Percentiles rank a stretch among this genome's conserved stretches.
Conservation (phyloP, 495 filamentous ascomycete species). For the Schizothecium vesticola region DNA sequence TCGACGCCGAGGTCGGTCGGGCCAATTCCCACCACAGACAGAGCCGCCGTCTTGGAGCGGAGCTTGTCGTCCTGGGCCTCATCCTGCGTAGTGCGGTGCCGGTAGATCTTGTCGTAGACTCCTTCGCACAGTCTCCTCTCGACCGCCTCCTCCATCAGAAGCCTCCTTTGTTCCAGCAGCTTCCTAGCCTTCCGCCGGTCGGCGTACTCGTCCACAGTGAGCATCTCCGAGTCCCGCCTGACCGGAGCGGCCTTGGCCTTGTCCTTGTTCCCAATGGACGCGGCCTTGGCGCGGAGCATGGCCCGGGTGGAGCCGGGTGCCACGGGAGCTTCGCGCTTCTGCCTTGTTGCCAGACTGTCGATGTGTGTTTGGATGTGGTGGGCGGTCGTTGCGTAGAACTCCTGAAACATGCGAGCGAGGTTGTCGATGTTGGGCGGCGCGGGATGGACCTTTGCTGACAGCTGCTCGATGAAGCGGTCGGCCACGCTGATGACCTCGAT, state of each 20-base stretch:
- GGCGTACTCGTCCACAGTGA: constrained; percentile 79
- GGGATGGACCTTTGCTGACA: constrained; percentile 81
- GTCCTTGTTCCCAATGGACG: constrained; percentile 47
- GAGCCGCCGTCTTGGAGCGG: constrained; percentile 86
- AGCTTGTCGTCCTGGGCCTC: constrained; percentile 94
- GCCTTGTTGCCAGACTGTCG: constrained; percentile 66
- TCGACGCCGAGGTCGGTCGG: constrained; percentile 82
- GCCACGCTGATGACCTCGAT: constrained; percentile 86
- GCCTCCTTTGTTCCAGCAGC: constrained; percentile 66
- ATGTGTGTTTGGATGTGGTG: constrained; percentile 86
- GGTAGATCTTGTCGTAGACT: constrained; percentile 82
- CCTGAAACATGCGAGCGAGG: constrained; percentile 84
- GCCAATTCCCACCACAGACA: constrained; percentile 85
- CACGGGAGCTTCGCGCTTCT: constrained; percentile 57
- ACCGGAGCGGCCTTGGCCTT: constrained; percentile 33
- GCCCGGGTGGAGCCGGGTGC: constrained; percentile 46
- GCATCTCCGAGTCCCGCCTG: constrained; percentile 60
- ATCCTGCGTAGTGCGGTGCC: constrained; percentile 86
- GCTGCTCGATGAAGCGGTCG: constrained; percentile 90
- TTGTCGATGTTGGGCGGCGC: constrained; percentile 78
- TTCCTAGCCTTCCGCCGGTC: constrained; percentile 72
- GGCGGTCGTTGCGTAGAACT: constrained; percentile 82
- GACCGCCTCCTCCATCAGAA: constrained; percentile 83
- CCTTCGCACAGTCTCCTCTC: constrained; percentile 82
- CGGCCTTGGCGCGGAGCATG: constrained; percentile 46